Evolutionary conservation across 2,329 filamentous ascomycete species (phyloP), one percentile per base, ranked within the genome.

Genomic region (Zymoseptoria brevis): DNA sequence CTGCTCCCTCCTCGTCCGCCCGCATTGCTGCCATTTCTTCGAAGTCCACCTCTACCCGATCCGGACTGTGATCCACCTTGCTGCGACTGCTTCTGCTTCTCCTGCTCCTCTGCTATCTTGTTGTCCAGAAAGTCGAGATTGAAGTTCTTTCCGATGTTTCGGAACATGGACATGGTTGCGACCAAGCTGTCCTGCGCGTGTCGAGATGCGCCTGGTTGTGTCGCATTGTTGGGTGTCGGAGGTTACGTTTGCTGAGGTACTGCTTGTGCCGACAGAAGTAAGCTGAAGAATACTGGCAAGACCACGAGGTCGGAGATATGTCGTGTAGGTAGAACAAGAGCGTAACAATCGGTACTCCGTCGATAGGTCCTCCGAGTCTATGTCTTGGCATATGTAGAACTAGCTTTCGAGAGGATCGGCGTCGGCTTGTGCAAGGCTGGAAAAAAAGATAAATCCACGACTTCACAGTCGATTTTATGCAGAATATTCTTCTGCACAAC

Each of bases 31-130:
- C 71, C 57, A n/a, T 64, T 65, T 54, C 70, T 64, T 57, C 64
- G 67, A 8, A 80, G 74, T 66, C 55, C 60, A 9, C 29, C 49
- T 8, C 21, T 55, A 5, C 19, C 19, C 24, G 50, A 22, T 19
- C 53, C 50, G 53, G 59, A 59, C 45, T 61, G 58, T 45, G 35
- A 45, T n/a, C 35, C 35, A 4, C 35, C 5, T 22, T 57, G 57
- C 29, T 59, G 59, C 22, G 59, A 60, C 55, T 79, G 75, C 70
- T 83, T 83, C 72, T 91, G 88, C 60, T 89, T 87, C 59, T 90
- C 88, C 75, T 96, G 90, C 76, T 96, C 92, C 77, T 96, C 90
- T 69, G 90, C 89, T 69, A 96, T 94, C 89, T 77, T 90, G 41
- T 62, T 62, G 59, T 74, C 72, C 56, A 74, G 66, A 62, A 74